Evolutionary conservation across 495 filamentous ascomycete genomes (phyloP).

Genomic region (Penicillium paradoxum): DNA sequence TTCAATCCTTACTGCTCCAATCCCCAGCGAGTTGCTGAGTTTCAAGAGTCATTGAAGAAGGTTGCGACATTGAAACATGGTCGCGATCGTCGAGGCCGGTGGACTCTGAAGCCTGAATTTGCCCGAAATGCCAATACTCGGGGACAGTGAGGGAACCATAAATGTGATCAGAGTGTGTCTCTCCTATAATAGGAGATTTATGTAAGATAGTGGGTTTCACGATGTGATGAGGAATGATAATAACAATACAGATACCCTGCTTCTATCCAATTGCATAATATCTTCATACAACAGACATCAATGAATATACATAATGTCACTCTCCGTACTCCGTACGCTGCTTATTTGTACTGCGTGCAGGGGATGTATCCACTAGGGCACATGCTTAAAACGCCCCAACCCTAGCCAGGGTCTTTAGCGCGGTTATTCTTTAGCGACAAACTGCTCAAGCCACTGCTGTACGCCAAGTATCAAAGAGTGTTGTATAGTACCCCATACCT

Average conservation of each 20-base stretch:
- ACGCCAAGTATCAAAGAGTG: background rate
- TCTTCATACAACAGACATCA: background rate
- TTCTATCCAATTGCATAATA: background rate
- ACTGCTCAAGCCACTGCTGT: background rate
- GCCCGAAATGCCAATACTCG: constrained; percentile 6
- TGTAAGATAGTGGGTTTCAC: constrained; percentile 4
- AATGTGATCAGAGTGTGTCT: background rate
- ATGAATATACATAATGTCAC: too few relatives aligned
- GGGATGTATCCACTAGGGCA: background rate
- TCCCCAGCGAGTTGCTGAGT: constrained; percentile 52
- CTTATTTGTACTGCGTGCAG: too few relatives aligned
- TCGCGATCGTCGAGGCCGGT: constrained; percentile 51
- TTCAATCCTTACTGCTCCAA: constrained; percentile 62
- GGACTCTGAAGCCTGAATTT: constrained; percentile 60
- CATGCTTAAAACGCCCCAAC: constrained; percentile 5
- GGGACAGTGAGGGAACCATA: background rate
- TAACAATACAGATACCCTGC: background rate
- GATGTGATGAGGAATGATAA: constrained; percentile 5
- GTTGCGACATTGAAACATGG: constrained; percentile 53
- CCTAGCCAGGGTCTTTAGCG: too few relatives aligned
- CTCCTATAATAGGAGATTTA: background rate
- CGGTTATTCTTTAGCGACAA: background rate
- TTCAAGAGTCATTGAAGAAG: constrained; percentile 56
- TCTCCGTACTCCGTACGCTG: too few relatives aligned
- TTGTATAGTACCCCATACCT: background rate